Evolutionary conservation across 352 stramenopile genomes (phyloP).

Genomic region (Pythium plurisporium): DNA sequence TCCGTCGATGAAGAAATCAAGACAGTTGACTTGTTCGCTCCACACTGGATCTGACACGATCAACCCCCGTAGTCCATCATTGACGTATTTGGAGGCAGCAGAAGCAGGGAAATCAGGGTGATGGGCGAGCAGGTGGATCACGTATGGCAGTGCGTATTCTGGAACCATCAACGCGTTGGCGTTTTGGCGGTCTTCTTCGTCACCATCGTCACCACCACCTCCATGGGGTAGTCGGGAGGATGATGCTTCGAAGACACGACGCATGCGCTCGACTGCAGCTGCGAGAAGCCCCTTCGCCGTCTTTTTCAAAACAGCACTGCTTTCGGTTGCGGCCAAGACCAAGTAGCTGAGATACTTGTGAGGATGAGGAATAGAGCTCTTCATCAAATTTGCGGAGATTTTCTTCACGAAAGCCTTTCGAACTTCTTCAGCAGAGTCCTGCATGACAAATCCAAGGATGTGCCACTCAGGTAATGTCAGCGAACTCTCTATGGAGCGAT

Average conservation of each 20-base stretch:
- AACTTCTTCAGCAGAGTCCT: constrained; percentile 73
- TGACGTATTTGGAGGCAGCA: constrained; percentile 26
- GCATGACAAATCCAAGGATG: constrained; percentile 65
- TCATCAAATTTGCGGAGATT: constrained; percentile 66
- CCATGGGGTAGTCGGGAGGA: constrained; percentile 18
- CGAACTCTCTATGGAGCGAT: constrained; percentile 43
- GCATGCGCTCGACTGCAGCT: constrained; percentile 65
- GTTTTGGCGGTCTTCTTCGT: constrained; percentile 24
- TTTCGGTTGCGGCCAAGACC: constrained; percentile 57
- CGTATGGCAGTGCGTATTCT: constrained; percentile 77
- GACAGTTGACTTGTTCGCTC: constrained; percentile 48
- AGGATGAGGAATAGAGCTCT: constrained; percentile 45
- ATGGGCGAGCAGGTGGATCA: constrained; percentile 80
- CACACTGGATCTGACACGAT: constrained; percentile 37
- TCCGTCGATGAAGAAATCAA: constrained; percentile 72
- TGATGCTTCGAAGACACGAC: constrained; percentile 61
- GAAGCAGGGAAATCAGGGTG: constrained; percentile 58
- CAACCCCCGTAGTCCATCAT: constrained; percentile 23
- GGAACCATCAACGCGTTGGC: constrained; percentile 67
- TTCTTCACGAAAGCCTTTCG: constrained; percentile 70
- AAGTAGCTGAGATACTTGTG: constrained; percentile 85
- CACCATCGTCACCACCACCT: constrained; percentile 14
- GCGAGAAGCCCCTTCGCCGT: constrained; percentile 39
- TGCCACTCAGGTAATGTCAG: constrained; percentile 69
- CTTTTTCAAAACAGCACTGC: constrained; percentile 51